phyloP scores from a whole-genome alignment of 805 yeast genomes.

The Lipomyces yamadae region DNA sequence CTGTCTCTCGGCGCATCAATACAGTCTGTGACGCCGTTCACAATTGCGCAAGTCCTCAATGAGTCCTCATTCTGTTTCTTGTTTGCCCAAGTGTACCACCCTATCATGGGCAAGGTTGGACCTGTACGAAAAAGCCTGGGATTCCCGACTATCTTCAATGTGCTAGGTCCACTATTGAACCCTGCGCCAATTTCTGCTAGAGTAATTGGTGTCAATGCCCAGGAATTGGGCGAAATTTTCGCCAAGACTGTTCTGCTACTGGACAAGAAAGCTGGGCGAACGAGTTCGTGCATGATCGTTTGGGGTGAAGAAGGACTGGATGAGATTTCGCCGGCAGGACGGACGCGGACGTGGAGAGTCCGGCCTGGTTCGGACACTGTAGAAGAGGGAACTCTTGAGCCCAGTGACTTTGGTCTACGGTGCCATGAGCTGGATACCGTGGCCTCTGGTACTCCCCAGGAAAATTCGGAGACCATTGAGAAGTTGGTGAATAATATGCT shows the following conservation, averaged over 20 bases:
- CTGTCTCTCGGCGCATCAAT: slow-evolving; percentile 82
- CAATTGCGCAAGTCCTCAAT: slow-evolving; percentile 62
- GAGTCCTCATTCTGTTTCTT: slow-evolving; percentile 64
- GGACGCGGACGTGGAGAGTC: slow-evolving; percentile 79
- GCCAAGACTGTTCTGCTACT: slow-evolving; percentile 78
- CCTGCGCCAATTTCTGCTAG: slow-evolving; percentile 84
- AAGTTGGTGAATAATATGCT: slow-evolving; percentile 53
- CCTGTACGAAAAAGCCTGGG: slow-evolving; percentile 77
- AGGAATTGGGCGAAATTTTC: slow-evolving; percentile 76
- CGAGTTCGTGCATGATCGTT: slow-evolving; percentile 73
- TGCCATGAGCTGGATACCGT: slow-evolving; percentile 73
- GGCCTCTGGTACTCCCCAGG: slow-evolving; percentile 81
- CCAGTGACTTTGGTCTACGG: slow-evolving; percentile 74
- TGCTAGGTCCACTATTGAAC: slow-evolving; percentile 90
- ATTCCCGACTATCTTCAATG: slow-evolving; percentile 90
- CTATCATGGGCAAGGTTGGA: slow-evolving; percentile 85
- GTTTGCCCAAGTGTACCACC: slow-evolving; percentile 93
- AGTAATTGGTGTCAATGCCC: slow-evolving; percentile 86
- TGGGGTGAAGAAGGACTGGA: slow-evolving; percentile 93
- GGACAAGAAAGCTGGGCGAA: slow-evolving; percentile 54
- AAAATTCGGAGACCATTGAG: slow-evolving; percentile 72
- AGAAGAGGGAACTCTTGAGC: slow-evolving; percentile 42
- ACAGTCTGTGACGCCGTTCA: slow-evolving; percentile 62
- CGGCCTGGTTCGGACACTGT: slow-evolving; percentile 35
- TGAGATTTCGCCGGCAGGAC: slow-evolving; percentile 90